Percentiles rank a stretch among this genome's conserved stretches.
These are phyloP conservation scores for Kuraishia capsulata DNA, from an alignment of 805 yeast species.

Conservation along the genomic window DNA sequence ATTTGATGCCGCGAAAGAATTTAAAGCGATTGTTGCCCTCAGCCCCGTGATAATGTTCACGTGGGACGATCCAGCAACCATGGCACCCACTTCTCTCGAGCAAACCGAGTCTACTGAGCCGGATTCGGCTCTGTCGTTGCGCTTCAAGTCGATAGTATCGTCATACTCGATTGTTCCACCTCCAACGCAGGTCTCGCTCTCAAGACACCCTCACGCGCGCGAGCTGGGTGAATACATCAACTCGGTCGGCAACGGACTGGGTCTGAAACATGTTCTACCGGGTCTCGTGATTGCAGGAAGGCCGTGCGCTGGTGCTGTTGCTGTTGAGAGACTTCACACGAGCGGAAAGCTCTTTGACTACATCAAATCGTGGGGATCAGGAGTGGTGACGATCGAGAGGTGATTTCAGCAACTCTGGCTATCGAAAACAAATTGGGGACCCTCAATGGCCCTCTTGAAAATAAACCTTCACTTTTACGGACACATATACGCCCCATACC, in stretches of 20 bases:
- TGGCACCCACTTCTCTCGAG: slow-evolving; percentile 5
- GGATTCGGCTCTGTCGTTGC: slow-evolving; percentile 6
- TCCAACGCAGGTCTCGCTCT: slow-evolving; percentile 21
- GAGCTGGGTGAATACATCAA: slow-evolving; percentile 19
- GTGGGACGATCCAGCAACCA: slow-evolving; percentile 11
- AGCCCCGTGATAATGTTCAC: slow-evolving; percentile 20
- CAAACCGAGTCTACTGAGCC: slow-evolving; percentile 2
- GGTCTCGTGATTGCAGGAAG: slow-evolving; percentile 25
- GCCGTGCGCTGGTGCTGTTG: slow-evolving; percentile 22
- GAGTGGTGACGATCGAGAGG: slow-evolving; percentile 17
- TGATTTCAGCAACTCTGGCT: too few relatives aligned
- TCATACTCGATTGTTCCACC: slow-evolving; percentile 23
- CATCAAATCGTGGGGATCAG: slow-evolving; percentile 20
- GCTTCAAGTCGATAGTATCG: slow-evolving; percentile 12
- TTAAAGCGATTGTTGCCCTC: slow-evolving; percentile 24
- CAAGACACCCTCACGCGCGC: slow-evolving; percentile 22
- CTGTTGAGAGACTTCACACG: slow-evolving; percentile 14
- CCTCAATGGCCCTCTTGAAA: too few relatives aligned
- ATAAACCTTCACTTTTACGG: too few relatives aligned
- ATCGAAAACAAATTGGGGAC: too few relatives aligned
- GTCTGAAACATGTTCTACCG: slow-evolving; percentile 14
- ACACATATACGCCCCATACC: too few relatives aligned
- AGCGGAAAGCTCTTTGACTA: slow-evolving; percentile 15
- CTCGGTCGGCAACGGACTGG: slow-evolving; percentile 6
- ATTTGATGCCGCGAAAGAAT: slow-evolving; percentile 15